Percentiles rank a stretch among this genome's conserved stretches.
phyloP scores from a whole-genome alignment of 306 rosid genomes.

The Albizia julibrissin region DNA sequence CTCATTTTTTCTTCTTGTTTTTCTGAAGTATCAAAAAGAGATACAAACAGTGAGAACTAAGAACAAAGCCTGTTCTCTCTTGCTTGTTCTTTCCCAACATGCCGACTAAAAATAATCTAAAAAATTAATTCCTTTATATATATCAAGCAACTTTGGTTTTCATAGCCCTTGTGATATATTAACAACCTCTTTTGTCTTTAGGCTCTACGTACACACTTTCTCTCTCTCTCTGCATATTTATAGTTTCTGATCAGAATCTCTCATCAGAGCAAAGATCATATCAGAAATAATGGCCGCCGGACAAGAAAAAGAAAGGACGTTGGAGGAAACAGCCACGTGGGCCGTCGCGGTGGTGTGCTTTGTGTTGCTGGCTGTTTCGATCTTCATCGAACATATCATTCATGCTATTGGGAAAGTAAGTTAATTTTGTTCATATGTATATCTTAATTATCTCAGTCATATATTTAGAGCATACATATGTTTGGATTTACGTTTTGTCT shows the following conservation, averaged over 20 bases:
- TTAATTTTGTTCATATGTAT: not conserved
- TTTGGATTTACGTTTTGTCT: too few species aligned
- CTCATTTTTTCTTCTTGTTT: not conserved
- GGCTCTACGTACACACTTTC: not conserved
- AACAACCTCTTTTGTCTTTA: not conserved
- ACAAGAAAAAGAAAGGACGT: not conserved
- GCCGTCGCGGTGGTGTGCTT: slow-evolving; percentile 41
- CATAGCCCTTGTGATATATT: not conserved
- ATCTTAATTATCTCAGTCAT: not conserved
- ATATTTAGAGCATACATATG: too few species aligned
- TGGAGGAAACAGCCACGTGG: not conserved
- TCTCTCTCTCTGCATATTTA: not conserved
- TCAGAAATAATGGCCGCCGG: not conserved
- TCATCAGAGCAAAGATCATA: not conserved
- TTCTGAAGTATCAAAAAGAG: too few species aligned
- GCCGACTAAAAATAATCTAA: not conserved
- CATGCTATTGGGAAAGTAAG: slow-evolving; percentile 56
- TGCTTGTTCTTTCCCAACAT: not conserved
- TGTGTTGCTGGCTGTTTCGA: slow-evolving; percentile 56
- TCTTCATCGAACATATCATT: slow-evolving; percentile 57
- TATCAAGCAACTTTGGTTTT: too few species aligned
- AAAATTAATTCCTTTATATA: not conserved
- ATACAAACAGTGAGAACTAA: not conserved
- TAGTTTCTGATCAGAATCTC: not conserved
- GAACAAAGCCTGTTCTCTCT: not conserved